phyloP scores from a whole-genome alignment of 2,329 filamentous ascomycete genomes.

The Daldinia sp. region DNA sequence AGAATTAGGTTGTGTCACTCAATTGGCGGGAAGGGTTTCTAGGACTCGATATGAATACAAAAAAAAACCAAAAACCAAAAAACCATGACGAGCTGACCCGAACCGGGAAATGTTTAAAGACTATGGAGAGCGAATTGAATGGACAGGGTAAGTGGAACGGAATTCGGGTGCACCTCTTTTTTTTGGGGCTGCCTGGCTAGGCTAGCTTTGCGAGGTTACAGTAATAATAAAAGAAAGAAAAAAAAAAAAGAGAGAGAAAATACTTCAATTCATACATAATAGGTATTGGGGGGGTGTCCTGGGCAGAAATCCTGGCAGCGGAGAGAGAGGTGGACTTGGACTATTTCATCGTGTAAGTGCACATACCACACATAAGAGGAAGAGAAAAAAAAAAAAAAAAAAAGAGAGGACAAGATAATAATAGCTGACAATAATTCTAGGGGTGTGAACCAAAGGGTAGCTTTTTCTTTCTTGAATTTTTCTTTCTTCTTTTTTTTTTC shows the following conservation, averaged over 20 bases:
- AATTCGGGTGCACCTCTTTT: slow-evolving; percentile 32
- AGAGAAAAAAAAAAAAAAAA: background rate
- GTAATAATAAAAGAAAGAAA: slow-evolving; percentile 32
- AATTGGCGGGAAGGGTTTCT: slow-evolving; percentile 35
- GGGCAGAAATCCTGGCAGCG: slow-evolving; percentile 30
- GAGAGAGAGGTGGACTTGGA: slow-evolving; percentile 20
- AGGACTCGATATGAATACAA: slow-evolving; percentile 36
- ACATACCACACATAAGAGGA: slow-evolving; percentile 10
- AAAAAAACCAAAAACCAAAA: slow-evolving; percentile 32
- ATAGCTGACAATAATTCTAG: background rate
- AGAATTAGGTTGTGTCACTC: slow-evolving; percentile 35
- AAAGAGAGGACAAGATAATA: background rate
- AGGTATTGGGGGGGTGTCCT: slow-evolving; percentile 23
- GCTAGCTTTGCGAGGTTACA: slow-evolving; percentile 37
- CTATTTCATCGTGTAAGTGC: slow-evolving; percentile 15
- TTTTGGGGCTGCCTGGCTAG: slow-evolving; percentile 36
- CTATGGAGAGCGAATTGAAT: slow-evolving; percentile 35
- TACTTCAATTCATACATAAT: slow-evolving; percentile 33
- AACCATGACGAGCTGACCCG: slow-evolving; percentile 36
- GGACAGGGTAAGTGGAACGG: slow-evolving; percentile 30
- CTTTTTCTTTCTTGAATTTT: slow-evolving; percentile 7
- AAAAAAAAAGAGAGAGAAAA: slow-evolving; percentile 21
- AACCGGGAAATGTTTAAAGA: slow-evolving; percentile 36
- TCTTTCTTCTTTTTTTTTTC: background rate
- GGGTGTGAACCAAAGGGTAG: slow-evolving; percentile 8